Conservation (phyloP, 345 rosid species). For the Arabis alpina region DNA sequence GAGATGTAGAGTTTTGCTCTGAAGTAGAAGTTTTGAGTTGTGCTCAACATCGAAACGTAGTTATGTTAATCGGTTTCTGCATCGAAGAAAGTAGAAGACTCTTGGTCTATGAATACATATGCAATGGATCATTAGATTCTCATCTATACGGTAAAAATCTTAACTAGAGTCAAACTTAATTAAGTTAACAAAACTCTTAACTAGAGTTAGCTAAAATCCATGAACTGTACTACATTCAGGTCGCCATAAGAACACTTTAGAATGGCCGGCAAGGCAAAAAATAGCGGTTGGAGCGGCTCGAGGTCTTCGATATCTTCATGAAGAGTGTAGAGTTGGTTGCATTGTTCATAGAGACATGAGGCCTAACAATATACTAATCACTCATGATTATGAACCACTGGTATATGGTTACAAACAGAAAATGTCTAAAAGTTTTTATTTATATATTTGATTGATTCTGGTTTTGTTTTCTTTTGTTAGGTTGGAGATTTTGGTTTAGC, state of each 20-base stretch:
- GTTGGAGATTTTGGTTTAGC: conserved; percentile 78
- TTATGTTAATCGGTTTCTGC: conserved; percentile 69
- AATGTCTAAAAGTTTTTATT: not conserved
- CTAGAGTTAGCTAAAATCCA: not conserved
- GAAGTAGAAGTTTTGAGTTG: conserved; percentile 71
- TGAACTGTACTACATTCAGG: conserved; percentile 16
- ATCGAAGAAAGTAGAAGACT: conserved; percentile 57
- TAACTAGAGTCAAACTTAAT: not conserved
- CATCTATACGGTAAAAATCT: conserved; percentile 58
- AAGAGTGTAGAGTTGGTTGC: conserved; percentile 78
- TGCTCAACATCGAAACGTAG: conserved; percentile 72
- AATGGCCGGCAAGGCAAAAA: conserved; percentile 59
- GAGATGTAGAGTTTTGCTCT: conserved; percentile 64
- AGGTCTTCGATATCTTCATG: conserved; percentile 74
- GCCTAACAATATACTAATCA: conserved; percentile 67
- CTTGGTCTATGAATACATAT: conserved; percentile 65
- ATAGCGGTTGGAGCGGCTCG: conserved; percentile 72
- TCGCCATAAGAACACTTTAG: conserved; percentile 43
- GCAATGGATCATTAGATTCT: conserved; percentile 68
- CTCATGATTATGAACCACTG: conserved; percentile 73
- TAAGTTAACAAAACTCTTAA: not conserved
- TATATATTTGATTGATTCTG: not conserved
- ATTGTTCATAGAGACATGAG: conserved; percentile 71
- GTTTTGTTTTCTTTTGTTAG: conserved; percentile 29
- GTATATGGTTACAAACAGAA: conserved; percentile 34